Conservation (phyloP, 225 moss, liverwort and hornwort species). For the Physcomitrium patens region DNA sequence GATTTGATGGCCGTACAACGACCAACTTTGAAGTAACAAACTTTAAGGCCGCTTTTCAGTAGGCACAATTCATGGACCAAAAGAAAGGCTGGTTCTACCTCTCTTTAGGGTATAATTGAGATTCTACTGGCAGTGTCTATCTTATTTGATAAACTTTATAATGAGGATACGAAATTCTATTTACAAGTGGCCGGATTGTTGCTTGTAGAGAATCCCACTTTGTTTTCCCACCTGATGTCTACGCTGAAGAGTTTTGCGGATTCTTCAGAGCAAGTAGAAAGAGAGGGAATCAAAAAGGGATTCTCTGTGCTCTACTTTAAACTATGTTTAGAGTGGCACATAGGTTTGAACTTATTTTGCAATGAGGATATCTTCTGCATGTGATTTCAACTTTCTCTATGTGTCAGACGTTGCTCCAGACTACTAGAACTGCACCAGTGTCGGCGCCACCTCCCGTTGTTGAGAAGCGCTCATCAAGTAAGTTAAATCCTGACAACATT, state of each 20-base stretch:
- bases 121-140: neutral
- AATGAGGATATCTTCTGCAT: neutral
- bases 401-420: constrained; percentile 34
- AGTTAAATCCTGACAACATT: constrained; percentile 18
- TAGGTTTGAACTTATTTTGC: constrained; percentile 13
- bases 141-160: neutral
- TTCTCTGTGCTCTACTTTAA: neutral
- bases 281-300: neutral
- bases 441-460: constrained; percentile 39
- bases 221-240: too few relatives aligned
- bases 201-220: too few relatives aligned
- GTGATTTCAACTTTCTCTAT: constrained; percentile 18
- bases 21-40: too few relatives aligned
- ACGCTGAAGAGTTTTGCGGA: too few relatives aligned
- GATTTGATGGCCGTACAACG: neutral
- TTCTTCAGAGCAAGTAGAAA: neutral
- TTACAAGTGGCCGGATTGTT: neutral
- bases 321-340: neutral
- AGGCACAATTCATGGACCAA: neutral
- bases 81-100: neutral
- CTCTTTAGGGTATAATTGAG: neutral
- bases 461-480: constrained; percentile 58
- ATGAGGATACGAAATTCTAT: neutral
- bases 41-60: neutral
- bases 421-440: constrained; percentile 39